Conservation (phyloP, 106 monocot genomes). For the Triglochin maritima region DNA sequence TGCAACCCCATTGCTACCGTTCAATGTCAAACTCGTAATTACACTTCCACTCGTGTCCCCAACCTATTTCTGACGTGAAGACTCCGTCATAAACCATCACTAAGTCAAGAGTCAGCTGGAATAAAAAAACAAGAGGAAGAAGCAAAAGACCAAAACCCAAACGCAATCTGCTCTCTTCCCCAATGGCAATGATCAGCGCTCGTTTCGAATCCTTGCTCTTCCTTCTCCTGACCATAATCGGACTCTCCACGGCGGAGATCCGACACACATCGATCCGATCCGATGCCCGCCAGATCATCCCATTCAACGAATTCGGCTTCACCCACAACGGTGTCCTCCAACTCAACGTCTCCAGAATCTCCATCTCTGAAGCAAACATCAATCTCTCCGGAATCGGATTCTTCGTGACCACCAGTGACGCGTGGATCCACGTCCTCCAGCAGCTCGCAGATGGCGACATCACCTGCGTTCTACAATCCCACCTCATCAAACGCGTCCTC, state of each 20-base stretch:
- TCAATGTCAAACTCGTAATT: too few relatives aligned
- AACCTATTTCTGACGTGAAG: too few relatives aligned
- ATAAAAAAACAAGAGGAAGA: too few relatives aligned
- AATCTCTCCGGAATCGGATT: conserved; percentile 75
- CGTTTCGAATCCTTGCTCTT: neutral
- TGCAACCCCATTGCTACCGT: too few relatives aligned
- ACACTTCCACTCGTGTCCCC: too few relatives aligned
- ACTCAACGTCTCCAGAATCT: conserved; percentile 8
- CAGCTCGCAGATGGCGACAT: conserved; percentile 60
- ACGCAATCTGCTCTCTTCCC: too few relatives aligned
- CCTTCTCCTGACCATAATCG: neutral
- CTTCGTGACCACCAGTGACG: conserved; percentile 72
- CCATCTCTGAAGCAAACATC: conserved; percentile 20
- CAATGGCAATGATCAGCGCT: neutral
- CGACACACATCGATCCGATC: neutral
- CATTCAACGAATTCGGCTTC: conserved; percentile 9
- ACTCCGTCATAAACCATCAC: too few relatives aligned
- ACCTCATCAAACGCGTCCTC: conserved; percentile 55
- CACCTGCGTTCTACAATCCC: conserved; percentile 67
- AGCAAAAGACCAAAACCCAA: too few relatives aligned
- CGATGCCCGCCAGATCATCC: conserved; percentile 1
- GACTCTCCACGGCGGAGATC: conserved; percentile 3
- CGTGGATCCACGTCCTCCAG: conserved; percentile 78
- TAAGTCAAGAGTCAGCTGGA: too few relatives aligned
- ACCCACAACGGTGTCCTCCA: neutral